phyloP scores from a whole-genome alignment of 768 basidiomycete species.

The Sistotremastrum niveocremeum region DNA sequence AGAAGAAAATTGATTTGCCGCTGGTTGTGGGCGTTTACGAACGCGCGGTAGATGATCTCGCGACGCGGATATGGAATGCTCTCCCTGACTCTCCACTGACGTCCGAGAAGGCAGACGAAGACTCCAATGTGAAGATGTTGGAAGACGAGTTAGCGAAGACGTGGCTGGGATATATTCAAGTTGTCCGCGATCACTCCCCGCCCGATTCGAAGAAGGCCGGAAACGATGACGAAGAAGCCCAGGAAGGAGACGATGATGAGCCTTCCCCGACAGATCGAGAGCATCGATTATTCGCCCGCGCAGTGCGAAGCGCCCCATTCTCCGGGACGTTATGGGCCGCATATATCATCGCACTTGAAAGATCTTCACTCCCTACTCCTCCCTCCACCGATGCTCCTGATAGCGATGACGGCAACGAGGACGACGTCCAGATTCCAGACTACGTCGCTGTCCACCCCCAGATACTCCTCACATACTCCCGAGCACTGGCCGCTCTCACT shows the following conservation, averaged over 20 bases:
- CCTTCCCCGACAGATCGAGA: too few species aligned
- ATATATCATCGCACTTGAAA: constrained; percentile 29
- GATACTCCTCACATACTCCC: background rate
- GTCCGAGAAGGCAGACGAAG: too few species aligned
- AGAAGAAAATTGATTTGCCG: constrained; percentile 24
- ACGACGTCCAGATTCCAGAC: constrained; percentile 6
- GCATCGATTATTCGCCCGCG: constrained; percentile 21
- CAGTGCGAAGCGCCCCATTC: constrained; percentile 57
- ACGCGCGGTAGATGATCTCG: constrained; percentile 16
- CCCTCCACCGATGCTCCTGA: background rate
- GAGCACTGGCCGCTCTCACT: background rate
- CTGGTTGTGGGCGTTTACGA: background rate
- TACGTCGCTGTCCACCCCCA: background rate
- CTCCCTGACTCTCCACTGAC: background rate
- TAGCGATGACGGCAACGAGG: background rate
- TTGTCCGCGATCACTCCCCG: too few species aligned
- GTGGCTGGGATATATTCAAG: too few species aligned
- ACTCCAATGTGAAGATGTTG: too few species aligned
- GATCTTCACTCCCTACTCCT: too few species aligned
- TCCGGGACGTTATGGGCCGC: constrained; percentile 71
- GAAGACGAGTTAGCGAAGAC: too few species aligned
- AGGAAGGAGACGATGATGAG: too few species aligned
- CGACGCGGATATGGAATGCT: constrained; percentile 3
- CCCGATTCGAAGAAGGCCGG: too few species aligned
- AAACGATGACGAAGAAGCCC: too few species aligned